Percentiles rank a stretch among this genome's conserved stretches.
Evolutionary conservation across 2,329 filamentous ascomycete species (phyloP).

Genomic region (Zelopaecilomyces penicillatus): DNA sequence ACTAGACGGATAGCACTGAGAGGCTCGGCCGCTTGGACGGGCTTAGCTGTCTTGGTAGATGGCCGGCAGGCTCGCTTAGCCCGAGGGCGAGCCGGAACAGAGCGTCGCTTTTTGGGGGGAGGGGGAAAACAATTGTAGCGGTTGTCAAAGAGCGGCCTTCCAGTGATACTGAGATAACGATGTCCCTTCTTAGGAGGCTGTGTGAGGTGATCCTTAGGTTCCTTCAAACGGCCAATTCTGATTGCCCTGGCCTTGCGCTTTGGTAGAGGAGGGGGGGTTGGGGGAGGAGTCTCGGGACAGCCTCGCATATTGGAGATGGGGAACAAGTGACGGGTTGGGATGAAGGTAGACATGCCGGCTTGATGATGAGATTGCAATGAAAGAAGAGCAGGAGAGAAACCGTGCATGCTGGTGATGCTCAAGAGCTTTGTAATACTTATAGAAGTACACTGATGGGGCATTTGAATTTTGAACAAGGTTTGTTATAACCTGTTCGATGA

Average conservation of each 20-base stretch:
- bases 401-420: too few species aligned
- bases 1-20: too few species aligned
- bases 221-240: not conserved
- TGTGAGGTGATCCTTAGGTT: slow-evolving; percentile 9
- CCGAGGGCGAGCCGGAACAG: not conserved
- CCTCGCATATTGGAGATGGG: slow-evolving; percentile 12
- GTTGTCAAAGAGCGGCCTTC: slow-evolving; percentile 4
- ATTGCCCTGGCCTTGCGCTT: not conserved
- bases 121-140: slow-evolving; percentile 1
- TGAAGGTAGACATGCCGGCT: too few species aligned
- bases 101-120: not conserved
- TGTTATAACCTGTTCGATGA: too few species aligned
- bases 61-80: too few species aligned
- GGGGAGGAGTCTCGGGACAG: slow-evolving; percentile 1
- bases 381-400: too few species aligned
- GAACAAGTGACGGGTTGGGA: slow-evolving; percentile 1
- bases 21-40: too few species aligned
- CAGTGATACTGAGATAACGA: slow-evolving; percentile 9
- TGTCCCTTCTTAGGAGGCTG: slow-evolving; percentile 7
- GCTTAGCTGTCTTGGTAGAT: too few species aligned
- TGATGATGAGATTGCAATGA: too few species aligned
- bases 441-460: too few species aligned
- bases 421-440: too few species aligned
- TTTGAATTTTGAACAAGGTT: too few species aligned
- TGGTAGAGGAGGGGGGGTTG: not conserved